phyloP scores from a whole-genome alignment of 345 rosid species.

The Cardiospermum halicacabum region DNA sequence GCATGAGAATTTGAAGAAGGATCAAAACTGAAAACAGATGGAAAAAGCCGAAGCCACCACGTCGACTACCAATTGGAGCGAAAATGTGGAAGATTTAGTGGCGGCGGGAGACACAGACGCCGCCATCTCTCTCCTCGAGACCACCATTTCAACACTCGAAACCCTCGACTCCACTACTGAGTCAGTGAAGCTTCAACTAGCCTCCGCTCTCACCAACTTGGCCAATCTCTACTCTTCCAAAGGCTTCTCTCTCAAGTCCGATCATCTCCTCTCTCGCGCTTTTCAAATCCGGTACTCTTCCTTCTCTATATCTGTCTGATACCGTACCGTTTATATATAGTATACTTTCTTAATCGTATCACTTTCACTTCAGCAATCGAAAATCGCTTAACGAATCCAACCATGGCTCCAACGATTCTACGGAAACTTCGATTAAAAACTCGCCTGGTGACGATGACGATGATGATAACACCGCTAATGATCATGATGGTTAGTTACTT shows the following conservation, averaged over 20 bases:
- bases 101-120: slow-evolving; percentile 48
- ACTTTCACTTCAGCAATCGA: slow-evolving; percentile 25
- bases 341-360: neutral
- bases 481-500: slow-evolving; percentile 72
- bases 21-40: neutral
- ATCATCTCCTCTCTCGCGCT: slow-evolving; percentile 57
- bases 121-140: slow-evolving; percentile 70
- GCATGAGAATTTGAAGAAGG: neutral
- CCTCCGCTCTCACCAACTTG: slow-evolving; percentile 55
- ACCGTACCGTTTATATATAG: slow-evolving; percentile 3
- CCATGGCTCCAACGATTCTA: slow-evolving; percentile 14
- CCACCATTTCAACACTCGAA: slow-evolving; percentile 40
- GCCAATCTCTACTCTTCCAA: slow-evolving; percentile 65
- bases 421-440: slow-evolving; percentile 15
- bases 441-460: slow-evolving; percentile 19
- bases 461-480: slow-evolving; percentile 49
- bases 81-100: slow-evolving; percentile 74
- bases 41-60: neutral
- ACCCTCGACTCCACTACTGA: slow-evolving; percentile 21
- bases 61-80: slow-evolving; percentile 57
- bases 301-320: neutral
- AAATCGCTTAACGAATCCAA: slow-evolving; percentile 19
- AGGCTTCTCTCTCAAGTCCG: slow-evolving; percentile 78
- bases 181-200: slow-evolving; percentile 41
- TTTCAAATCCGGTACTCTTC: slow-evolving; percentile 38